Conservation (phyloP, 371 early-diverging fungal species). For the Mucor racemosus region DNA sequence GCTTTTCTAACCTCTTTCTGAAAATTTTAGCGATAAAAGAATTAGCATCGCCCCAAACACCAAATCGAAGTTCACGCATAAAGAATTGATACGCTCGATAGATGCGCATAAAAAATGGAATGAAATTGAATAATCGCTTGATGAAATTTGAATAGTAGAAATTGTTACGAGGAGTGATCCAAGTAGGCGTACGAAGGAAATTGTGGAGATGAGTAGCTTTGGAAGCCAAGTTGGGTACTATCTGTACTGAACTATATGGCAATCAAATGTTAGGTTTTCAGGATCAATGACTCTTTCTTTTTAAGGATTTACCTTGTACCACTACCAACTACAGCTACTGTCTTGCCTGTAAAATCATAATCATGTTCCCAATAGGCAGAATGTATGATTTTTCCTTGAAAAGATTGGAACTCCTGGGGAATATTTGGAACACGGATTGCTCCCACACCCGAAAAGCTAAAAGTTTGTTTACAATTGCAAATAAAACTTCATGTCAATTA, state of each 20-base stretch:
- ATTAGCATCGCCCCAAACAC: slow-evolving; percentile 1
- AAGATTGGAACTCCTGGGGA: slow-evolving; percentile 52
- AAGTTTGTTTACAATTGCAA: background rate
- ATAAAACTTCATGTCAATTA: background rate
- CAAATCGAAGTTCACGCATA: background rate
- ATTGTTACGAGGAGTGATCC: slow-evolving; percentile 40
- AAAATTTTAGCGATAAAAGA: background rate
- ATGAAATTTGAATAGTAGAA: slow-evolving; percentile 23
- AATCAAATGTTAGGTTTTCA: background rate
- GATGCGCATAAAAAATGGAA: slow-evolving; percentile 42
- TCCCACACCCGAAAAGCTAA: slow-evolving; percentile 29
- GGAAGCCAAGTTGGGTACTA: slow-evolving; percentile 46
- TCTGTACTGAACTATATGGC: slow-evolving; percentile 47
- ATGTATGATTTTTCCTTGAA: slow-evolving; percentile 55
- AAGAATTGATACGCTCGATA: slow-evolving; percentile 22
- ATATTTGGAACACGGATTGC: slow-evolving; percentile 56
- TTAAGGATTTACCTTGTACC: slow-evolving; percentile 49
- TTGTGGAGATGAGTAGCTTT: slow-evolving; percentile 43
- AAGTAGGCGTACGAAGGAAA: slow-evolving; percentile 57
- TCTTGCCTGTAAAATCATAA: slow-evolving; percentile 51
- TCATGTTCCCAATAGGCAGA: slow-evolving; percentile 55
- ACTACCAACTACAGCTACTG: slow-evolving; percentile 58
- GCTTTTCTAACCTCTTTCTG: slow-evolving; percentile 16
- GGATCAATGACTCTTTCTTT: too few relatives aligned
- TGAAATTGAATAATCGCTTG: slow-evolving; percentile 42